Evolutionary conservation across 805 yeast species (phyloP), one percentile per base, ranked within the genome.

Genomic region (Brettanomyces sp.): DNA sequence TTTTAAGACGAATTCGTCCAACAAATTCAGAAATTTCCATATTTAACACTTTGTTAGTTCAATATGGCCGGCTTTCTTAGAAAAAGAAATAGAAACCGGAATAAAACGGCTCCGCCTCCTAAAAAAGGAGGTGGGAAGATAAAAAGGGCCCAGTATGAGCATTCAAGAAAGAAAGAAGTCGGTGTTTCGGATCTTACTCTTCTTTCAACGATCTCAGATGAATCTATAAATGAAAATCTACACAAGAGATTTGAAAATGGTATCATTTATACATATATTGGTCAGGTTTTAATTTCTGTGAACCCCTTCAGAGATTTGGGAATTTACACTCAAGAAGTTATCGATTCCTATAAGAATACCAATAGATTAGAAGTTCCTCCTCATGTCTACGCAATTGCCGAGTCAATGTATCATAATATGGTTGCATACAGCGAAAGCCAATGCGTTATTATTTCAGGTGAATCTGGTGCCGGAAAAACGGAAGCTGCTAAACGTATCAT

Each of bases 301-400:
- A 93, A 93, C 58, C 99, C 99, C 3, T 93, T 93, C 69, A 80
- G 89, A 52, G 99, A 93, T 63, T 70, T 93, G 58, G 99, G 99
- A 2, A 93, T 93, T 44, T 93, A 93, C 66, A 88, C 97, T 6
- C 85, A 79, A 43, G 82, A 79, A 22, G 80, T 81, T 2, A 69
- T 91, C 52, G 77, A 78, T 47, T 71, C 83, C 18, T 93, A 93
- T 60, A 80, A 81, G 63, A 96, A 96, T 50, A 89, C 90, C 64
- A 93, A 93, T 65, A 74, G 99, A 57, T 71, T 93, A 48, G 99
- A 93, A 67, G 96, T 85, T 28, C 95, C 98, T 14, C 99, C 99
- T 3, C 99, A 93, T 66, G 99, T 93, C 30, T 93, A 83, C 66
- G 96, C 98, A 45, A 89, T 93, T 57, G 99, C 99, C 9, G 99